These are phyloP conservation scores for Cladochytrium tenue DNA, from an alignment of 371 early-diverging fungal genomes.

Conservation along the genomic window DNA sequence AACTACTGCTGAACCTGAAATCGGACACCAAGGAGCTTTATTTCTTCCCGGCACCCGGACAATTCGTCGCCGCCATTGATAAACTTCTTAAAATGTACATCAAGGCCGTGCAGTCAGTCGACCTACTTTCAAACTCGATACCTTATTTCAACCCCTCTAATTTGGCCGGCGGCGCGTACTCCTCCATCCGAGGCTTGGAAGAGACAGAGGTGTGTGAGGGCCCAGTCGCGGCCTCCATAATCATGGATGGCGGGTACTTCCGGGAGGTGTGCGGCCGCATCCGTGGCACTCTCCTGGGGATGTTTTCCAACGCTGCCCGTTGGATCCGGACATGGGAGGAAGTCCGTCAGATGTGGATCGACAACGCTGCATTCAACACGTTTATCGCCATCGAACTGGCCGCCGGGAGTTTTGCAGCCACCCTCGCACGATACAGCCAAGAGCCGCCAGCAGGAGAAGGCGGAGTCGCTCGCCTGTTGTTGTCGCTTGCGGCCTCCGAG, in stretches of 20 bases:
- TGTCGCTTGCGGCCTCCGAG: constrained; percentile 5
- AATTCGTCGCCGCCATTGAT: constrained; percentile 46
- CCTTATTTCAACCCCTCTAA: constrained; percentile 50
- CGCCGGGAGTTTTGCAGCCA: constrained; percentile 36
- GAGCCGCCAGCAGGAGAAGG: constrained; percentile 22
- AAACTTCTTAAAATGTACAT: constrained; percentile 44
- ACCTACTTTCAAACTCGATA: constrained; percentile 49
- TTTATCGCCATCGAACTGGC: constrained; percentile 29
- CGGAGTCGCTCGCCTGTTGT: constrained; percentile 27
- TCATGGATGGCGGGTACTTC: constrained; percentile 52
- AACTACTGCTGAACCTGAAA: constrained; percentile 40
- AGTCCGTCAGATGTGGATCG: constrained; percentile 50
- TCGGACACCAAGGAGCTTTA: constrained; percentile 23
- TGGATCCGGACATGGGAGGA: constrained; percentile 49
- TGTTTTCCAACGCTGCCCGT: constrained; percentile 47
- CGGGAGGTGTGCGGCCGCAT: constrained; percentile 53
- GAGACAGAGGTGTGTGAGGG: constrained; percentile 54
- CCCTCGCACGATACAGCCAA: constrained; percentile 26
- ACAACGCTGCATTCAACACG: constrained; percentile 46
- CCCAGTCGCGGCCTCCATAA: constrained; percentile 44
- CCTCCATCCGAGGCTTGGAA: constrained; percentile 46
- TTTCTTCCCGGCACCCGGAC: constrained; percentile 44
- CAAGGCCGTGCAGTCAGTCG: constrained; percentile 38
- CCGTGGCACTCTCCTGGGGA: constrained; percentile 51
- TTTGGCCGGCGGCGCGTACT: constrained; percentile 46